Base-by-base conservation (phyloP, 225 moss, liverwort and hornwort genomes). In the Lunularia cruciata region DNA sequence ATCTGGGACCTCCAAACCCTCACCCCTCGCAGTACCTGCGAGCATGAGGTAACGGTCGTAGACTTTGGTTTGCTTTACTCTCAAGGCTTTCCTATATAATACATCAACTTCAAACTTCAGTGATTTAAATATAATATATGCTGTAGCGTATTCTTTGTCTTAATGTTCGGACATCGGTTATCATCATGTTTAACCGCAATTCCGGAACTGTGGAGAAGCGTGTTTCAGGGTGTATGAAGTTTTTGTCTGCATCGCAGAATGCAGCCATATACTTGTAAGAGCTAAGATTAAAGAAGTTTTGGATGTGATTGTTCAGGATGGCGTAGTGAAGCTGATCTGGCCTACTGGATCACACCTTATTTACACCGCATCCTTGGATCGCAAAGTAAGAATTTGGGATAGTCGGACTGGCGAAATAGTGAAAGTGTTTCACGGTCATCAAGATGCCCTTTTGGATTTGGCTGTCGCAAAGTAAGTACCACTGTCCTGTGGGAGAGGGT, bases 1-100 rank as follows among this genome's bases (percentile, higher is more conserved):
- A 83, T 96, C n/a, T 96, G 95, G 95, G 95, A 96, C 66, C 78
- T 96, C 73, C 88, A 90, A 81, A 84, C 83, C 46, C 74, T 85
- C 43, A 80, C 88, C 55, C 54, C 83, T 54, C 95, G 95, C 57
- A 84, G 81, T 70, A 89, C 73, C 75, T 92, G 95, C 77, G 80
- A 87, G 56, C 95, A 96, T 83, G 88, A 96, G 90, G 92, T 95
- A 58, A 72, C 15, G n/a, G n/a, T 30, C 33, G 47, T 46, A 65
- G 6, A 0, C 12, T 31, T 15, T 23, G 20, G n/a, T 26, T 26
- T 26, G 1, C n/a, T 13, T n/a, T 67, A 20, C 16, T 32, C 22
- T 52, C 8, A 4, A 62, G 40, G 9, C 1, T 40, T 26, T 6
- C 12, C 13, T 42, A 58, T 25, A 19, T 18, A 2, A 0, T n/a